These are phyloP conservation scores for Barbarea vulgaris DNA, from an alignment of 345 rosid species.

Conservation along the genomic window DNA sequence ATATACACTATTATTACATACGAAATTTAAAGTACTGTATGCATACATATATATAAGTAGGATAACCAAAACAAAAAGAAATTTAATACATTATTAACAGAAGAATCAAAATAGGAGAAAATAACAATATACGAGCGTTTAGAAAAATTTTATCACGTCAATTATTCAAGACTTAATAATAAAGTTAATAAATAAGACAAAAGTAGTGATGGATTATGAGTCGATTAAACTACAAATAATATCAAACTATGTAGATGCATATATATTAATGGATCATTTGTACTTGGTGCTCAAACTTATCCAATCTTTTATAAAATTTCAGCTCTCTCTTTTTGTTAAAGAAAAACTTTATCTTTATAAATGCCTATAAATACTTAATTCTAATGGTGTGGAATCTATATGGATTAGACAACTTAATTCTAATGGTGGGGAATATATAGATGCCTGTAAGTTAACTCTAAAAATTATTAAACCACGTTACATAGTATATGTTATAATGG, in stretches of 20 bases:
- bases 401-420: too few relatives aligned
- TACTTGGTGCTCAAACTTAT: constrained; percentile 2
- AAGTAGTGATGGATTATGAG: neutral
- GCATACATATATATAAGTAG: neutral
- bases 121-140: too few relatives aligned
- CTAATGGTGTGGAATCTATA: too few relatives aligned
- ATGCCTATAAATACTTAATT: neutral
- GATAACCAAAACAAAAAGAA: neutral
- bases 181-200: too few relatives aligned
- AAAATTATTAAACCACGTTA: too few relatives aligned
- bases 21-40: neutral
- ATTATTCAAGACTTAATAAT: too few relatives aligned
- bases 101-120: too few relatives aligned
- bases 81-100: neutral
- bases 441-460: too few relatives aligned
- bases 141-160: too few relatives aligned
- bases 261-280: neutral
- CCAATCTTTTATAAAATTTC: neutral
- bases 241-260: neutral
- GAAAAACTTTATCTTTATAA: neutral
- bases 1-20: neutral
- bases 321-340: neutral
- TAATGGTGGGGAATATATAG: neutral
- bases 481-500: too few relatives aligned
- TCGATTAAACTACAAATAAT: neutral